These are phyloP conservation scores for Alternaria sp. DNA, from an alignment of 2,329 filamentous ascomycete species.

Conservation along the genomic window DNA sequence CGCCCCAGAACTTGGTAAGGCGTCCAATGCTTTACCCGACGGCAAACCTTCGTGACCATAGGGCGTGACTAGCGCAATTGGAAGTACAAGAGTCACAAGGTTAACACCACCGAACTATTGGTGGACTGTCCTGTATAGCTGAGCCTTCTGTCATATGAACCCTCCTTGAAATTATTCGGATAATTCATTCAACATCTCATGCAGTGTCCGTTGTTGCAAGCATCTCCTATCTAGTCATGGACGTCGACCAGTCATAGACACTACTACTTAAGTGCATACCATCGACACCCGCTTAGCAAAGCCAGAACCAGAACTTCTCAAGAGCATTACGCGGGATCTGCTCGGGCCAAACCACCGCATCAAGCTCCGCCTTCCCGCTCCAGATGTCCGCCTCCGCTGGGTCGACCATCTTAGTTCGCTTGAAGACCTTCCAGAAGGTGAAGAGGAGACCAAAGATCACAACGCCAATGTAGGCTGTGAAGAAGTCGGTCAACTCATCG, in stretches of 20 bases:
- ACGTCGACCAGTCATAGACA: neutral
- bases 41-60: conserved; percentile 1
- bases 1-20: neutral
- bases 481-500: conserved; percentile 55
- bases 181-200: neutral
- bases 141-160: neutral
- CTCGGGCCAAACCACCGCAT: conserved; percentile 58
- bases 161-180: neutral
- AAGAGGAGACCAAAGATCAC: conserved; percentile 58
- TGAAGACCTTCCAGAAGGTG: conserved; percentile 70
- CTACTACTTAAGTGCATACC: neutral
- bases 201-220: neutral
- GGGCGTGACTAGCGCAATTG: conserved; percentile 4
- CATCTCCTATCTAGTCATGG: conserved; percentile 2
- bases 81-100: neutral
- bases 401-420: conserved; percentile 64
- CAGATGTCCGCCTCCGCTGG: conserved; percentile 56
- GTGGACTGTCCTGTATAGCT: neutral
- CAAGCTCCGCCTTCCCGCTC: conserved; percentile 58
- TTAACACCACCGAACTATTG: neutral
- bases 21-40: neutral
- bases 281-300: conserved; percentile 46
- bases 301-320: conserved; percentile 61
- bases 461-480: conserved; percentile 61
- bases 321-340: conserved; percentile 54